These are phyloP conservation scores for Ustilago hordei DNA, from an alignment of 1,284 basidiomycete species.

Conservation along the genomic window DNA sequence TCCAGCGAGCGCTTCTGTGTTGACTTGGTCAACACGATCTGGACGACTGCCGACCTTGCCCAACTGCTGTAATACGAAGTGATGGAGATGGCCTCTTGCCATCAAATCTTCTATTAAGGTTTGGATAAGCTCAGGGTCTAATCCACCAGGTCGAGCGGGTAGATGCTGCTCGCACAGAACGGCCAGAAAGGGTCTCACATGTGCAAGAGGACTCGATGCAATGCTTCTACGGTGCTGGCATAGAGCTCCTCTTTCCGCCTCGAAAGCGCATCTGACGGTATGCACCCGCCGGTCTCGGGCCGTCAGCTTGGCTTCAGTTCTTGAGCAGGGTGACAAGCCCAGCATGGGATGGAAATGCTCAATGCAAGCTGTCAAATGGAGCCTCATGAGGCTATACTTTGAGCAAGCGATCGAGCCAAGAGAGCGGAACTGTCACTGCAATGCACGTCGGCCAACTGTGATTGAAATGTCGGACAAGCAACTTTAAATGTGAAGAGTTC, in stretches of 20 bases:
- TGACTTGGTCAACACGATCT: constrained; percentile 20
- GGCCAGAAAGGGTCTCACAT: constrained; percentile 12
- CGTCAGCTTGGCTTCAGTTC: not conserved
- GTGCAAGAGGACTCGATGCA: not conserved
- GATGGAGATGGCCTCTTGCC: no score
- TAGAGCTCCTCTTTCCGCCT: not conserved
- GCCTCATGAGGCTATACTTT: not conserved
- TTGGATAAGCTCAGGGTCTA: not conserved
- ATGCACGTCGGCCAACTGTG: not conserved
- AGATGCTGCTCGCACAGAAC: constrained; percentile 33
- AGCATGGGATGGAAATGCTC: not conserved
- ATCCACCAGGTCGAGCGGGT: not conserved
- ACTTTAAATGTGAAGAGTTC: no score
- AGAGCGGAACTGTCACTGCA: not conserved
- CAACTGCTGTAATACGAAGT: no score
- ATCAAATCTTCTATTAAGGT: not conserved
- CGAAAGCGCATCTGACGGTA: not conserved
- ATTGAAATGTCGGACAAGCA: no score
- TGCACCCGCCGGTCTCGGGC: not conserved
- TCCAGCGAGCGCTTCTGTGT: not conserved
- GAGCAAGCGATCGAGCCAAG: not conserved
- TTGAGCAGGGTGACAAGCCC: not conserved
- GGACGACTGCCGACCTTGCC: constrained; percentile 8
- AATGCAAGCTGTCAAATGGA: not conserved
- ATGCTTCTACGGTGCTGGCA: not conserved